Evolutionary conservation across 2,329 filamentous ascomycete genomes (phyloP).

Genomic region (Colletotrichum destructivum): DNA sequence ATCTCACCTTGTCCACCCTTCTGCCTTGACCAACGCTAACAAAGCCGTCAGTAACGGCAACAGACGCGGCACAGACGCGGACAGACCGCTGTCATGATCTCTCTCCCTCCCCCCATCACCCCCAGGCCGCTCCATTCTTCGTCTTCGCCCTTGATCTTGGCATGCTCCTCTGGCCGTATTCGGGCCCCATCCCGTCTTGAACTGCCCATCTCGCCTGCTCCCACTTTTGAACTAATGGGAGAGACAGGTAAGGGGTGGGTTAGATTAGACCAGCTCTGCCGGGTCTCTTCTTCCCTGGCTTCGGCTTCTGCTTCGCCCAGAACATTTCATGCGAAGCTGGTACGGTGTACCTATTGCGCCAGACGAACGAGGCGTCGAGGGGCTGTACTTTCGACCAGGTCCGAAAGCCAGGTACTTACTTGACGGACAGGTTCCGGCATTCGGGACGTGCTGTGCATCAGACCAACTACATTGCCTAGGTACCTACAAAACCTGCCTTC

Average conservation of each 20-base stretch:
- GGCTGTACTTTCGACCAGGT: conserved; percentile 28
- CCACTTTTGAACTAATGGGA: not conserved
- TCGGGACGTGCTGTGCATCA: conserved; percentile 33
- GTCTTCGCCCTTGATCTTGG: conserved; percentile 16
- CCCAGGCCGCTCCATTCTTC: not conserved
- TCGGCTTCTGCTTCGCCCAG: not conserved
- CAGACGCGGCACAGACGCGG: not conserved
- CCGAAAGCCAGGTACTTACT: not conserved
- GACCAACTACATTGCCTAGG: not conserved
- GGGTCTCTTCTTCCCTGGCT: conserved; percentile 9
- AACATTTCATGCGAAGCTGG: conserved; percentile 12
- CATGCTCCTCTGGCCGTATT: conserved; percentile 3
- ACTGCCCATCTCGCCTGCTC: conserved; percentile 8
- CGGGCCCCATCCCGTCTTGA: conserved; percentile 5
- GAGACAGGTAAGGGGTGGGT: not conserved
- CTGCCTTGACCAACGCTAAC: not conserved
- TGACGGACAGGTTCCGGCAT: conserved; percentile 1
- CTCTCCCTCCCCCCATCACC: too few relatives aligned
- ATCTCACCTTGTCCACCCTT: not conserved
- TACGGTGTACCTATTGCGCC: not conserved
- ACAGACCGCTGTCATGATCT: not conserved
- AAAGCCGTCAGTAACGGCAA: not conserved
- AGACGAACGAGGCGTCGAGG: conserved; percentile 38
- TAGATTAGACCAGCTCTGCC: not conserved
- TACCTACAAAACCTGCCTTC: not conserved